Evolutionary conservation across 1,139 yeast species (phyloP), one percentile per base, ranked within the genome.

Genomic region (Hanseniaspora gamundiae): DNA sequence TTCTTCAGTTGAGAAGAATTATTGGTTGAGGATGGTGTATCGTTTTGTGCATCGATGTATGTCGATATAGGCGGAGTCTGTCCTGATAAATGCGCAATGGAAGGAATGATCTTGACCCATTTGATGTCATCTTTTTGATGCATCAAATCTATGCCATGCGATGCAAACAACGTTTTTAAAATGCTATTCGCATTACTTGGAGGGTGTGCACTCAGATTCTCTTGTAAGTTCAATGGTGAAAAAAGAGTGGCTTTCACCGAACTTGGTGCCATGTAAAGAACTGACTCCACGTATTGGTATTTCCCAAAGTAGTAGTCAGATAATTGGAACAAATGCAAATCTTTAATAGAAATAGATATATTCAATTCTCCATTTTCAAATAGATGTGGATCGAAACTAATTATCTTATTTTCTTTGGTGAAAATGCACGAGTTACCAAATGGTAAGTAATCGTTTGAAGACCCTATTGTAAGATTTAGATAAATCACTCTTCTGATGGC

Each of bases 91-190:
- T 80, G 87, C 49, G 72, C 74, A 44, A 81, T 58, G 52, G 80
- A 78, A 2, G 91, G 88, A 8, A 78, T 68, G 19, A 81, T 60
- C 56, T 75, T 79, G 14, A 81, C 70, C 91, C 91, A 82, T 45
- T 67, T 58, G 16, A 69, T 47, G 29, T 54, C 52, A 24, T 48
- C 46, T 29, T 47, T 52, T 17, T 49, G 47, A 2, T 50, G 52
- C 11, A 40, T n/a, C 5, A 71, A 48, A 16, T 70, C 70, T 1
- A 77, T 64, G 2, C 81, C 80, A 13, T 80, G 77, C 24, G 83
- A 67, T 2, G 75, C 58, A 27, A 69, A 66, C 17, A 81, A 57
- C 10, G 78, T 66, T 29, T 67, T 64, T 13, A 73, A 52, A 8
- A 83, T 60, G 21, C 66, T 66, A 4, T 69, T 72, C 13, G 68